Conservation (phyloP, 2,329 filamentous ascomycete species). For the Fusarium citri region DNA sequence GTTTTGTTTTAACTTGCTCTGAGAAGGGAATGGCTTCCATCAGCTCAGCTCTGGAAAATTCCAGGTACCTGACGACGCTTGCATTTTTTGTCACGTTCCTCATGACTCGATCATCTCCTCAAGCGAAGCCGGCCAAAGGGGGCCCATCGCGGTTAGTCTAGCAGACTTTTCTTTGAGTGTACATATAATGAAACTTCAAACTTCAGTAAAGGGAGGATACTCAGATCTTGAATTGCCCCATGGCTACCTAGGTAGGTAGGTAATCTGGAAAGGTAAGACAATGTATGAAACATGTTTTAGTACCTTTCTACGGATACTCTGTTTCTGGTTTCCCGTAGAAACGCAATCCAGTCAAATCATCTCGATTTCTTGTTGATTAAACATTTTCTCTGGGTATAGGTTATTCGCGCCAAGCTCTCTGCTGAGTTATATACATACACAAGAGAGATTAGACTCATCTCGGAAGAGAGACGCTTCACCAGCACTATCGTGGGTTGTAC, state of each 20-base stretch:
- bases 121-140: neutral
- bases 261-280: conserved; percentile 20
- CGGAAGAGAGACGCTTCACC: conserved; percentile 6
- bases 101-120: conserved; percentile 17
- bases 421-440: neutral
- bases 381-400: neutral
- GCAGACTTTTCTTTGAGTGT: neutral
- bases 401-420: conserved; percentile 8
- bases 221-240: conserved; percentile 19
- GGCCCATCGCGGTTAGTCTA: neutral
- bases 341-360: conserved; percentile 25
- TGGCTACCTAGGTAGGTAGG: no score
- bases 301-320: neutral
- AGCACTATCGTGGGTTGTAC: neutral
- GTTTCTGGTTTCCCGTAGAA: conserved; percentile 23
- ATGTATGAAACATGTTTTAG: conserved; percentile 28
- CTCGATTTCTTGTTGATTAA: neutral
- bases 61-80: conserved; percentile 15
- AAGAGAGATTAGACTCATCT: conserved; percentile 8
- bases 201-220: conserved; percentile 11
- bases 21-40: neutral
- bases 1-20: neutral
- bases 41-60: neutral
- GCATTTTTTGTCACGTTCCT: neutral
- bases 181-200: neutral